Percentiles rank a stretch among this genome's conserved stretches.
These are phyloP conservation scores for Ceratocystis lukuohia DNA, from an alignment of 2,329 filamentous ascomycete species.

Conservation along the genomic window DNA sequence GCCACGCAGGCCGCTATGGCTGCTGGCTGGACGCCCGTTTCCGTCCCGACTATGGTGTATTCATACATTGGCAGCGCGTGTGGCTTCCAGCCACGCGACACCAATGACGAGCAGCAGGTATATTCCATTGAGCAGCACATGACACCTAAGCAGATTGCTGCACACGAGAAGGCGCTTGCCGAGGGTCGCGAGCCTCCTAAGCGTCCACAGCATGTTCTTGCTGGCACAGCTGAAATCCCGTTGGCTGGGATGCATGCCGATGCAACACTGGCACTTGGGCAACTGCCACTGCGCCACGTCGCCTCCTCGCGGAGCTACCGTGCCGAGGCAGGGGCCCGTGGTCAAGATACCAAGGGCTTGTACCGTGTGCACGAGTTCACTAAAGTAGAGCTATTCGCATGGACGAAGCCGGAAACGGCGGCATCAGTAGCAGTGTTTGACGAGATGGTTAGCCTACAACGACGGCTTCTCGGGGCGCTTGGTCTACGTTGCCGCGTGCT, in stretches of 20 bases:
- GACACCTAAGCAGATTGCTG: conserved; percentile 46
- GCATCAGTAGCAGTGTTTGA: conserved; percentile 51
- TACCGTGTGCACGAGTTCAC: conserved; percentile 98
- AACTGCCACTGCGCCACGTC: conserved; percentile 66
- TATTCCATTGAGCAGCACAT: conserved; percentile 47
- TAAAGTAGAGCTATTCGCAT: conserved; percentile 95
- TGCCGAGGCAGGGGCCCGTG: conserved; percentile 82
- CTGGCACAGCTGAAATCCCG: conserved; percentile 88
- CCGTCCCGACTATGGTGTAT: conserved; percentile 84
- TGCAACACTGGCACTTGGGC: conserved; percentile 46
- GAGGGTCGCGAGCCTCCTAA: conserved; percentile 30
- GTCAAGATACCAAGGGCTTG: conserved; percentile 80
- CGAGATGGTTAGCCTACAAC: conserved; percentile 79
- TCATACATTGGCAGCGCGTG: conserved; percentile 80
- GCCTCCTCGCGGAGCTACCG: conserved; percentile 88
- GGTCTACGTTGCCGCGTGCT: conserved; percentile 76
- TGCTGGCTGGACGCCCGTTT: conserved; percentile 65
- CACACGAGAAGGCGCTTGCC: conserved; percentile 50
- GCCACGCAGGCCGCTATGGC: conserved; percentile 59
- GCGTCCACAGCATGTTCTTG: conserved; percentile 59
- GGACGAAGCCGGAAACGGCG: conserved; percentile 50
- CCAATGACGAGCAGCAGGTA: conserved; percentile 81
- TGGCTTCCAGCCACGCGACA: conserved; percentile 86
- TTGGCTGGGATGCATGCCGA: conserved; percentile 82
- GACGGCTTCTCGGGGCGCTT: conserved; percentile 63